Conservation (phyloP, 345 rosid genomes). For the Punica granatum region DNA sequence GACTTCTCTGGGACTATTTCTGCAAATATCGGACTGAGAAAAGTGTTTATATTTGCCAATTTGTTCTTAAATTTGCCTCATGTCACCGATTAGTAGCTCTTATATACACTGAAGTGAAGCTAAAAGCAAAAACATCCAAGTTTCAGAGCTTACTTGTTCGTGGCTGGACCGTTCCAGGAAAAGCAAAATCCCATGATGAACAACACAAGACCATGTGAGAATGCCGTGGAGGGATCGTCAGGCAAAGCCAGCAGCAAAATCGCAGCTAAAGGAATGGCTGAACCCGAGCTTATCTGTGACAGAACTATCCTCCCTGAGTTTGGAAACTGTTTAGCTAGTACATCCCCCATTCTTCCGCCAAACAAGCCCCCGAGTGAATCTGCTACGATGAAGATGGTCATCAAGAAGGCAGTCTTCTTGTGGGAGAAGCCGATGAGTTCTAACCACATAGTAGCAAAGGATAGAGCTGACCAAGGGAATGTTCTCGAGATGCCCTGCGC, state of each 20-base stretch:
- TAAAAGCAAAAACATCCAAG: too few relatives aligned
- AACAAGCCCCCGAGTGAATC: slow-evolving; percentile 69
- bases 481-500: slow-evolving; percentile 84
- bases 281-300: slow-evolving; percentile 80
- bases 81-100: not conserved
- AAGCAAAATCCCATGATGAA: slow-evolving; percentile 51
- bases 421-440: slow-evolving; percentile 85
- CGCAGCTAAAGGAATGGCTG: slow-evolving; percentile 80
- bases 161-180: slow-evolving; percentile 86
- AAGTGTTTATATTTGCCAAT: not conserved
- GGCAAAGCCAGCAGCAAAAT: slow-evolving; percentile 65
- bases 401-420: slow-evolving; percentile 47
- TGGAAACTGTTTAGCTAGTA: slow-evolving; percentile 47
- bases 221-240: slow-evolving; percentile 62
- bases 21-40: slow-evolving; percentile 75
- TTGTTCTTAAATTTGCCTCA: not conserved
- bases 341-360: slow-evolving; percentile 82
- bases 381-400: slow-evolving; percentile 48
- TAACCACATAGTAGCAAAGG: slow-evolving; percentile 86
- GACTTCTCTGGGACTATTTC: slow-evolving; percentile 90
- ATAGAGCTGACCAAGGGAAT: slow-evolving; percentile 86
- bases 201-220: slow-evolving; percentile 49
- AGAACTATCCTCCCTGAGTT: slow-evolving; percentile 75
- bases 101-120: too few relatives aligned
- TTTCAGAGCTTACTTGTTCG: slow-evolving; percentile 77